Conservation (phyloP, 2,329 filamentous ascomycete species). For the Chalara sp. region DNA sequence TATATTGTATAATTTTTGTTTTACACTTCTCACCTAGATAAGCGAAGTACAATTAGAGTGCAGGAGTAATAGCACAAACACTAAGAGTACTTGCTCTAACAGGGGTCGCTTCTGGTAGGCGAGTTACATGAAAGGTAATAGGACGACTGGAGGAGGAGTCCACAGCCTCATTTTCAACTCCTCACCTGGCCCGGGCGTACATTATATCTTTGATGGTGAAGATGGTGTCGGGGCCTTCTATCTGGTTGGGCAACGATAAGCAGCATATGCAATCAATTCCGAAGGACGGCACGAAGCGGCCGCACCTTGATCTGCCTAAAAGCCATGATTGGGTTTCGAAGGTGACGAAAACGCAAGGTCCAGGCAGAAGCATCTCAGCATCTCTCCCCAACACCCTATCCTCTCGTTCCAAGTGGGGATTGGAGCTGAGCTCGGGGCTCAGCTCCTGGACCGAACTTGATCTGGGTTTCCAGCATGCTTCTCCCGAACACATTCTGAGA, state of each 20-base stretch:
- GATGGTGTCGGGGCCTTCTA: conserved; percentile 1
- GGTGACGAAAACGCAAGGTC: neutral
- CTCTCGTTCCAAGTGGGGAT: too few species aligned
- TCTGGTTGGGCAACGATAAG: neutral
- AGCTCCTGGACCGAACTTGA: too few species aligned
- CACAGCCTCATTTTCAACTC: too few species aligned
- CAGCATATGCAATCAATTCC: conserved; percentile 1
- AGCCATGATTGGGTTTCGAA: neutral
- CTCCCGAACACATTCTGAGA: neutral
- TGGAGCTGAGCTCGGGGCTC: too few species aligned
- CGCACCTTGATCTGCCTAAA: neutral
- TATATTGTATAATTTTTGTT: neutral
- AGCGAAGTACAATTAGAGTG: neutral
- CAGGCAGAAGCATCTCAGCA: neutral
- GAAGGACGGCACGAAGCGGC: neutral
- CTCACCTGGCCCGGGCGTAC: too few species aligned
- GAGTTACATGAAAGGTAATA: too few species aligned
- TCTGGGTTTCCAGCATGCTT: neutral
- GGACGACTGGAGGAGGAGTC: too few species aligned
- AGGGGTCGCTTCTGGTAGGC: neutral
- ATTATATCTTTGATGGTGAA: neutral
- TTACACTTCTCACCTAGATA: neutral
- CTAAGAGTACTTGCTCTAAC: too few species aligned
- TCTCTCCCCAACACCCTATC: too few species aligned
- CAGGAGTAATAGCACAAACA: neutral